Conservation (phyloP, 2,329 filamentous ascomycete genomes). For the Aaosphaeria arxii region DNA sequence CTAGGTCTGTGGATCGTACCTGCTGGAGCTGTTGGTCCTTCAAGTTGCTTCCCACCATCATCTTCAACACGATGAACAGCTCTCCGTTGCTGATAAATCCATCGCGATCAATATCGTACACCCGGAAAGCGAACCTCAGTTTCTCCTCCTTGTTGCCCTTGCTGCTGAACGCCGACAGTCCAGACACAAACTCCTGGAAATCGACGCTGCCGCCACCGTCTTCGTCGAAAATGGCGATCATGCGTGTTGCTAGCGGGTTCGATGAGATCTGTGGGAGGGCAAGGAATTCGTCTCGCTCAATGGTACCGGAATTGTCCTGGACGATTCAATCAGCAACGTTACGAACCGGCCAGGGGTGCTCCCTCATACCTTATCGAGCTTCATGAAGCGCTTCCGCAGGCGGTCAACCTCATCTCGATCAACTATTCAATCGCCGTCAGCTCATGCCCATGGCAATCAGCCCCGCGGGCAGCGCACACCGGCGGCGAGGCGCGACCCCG, state of each 20-base stretch:
- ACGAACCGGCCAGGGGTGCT: not conserved
- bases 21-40: slow-evolving; percentile 99
- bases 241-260: slow-evolving; percentile 94
- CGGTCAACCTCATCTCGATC: slow-evolving; percentile 96
- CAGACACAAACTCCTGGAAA: slow-evolving; percentile 97
- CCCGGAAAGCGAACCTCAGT: slow-evolving; percentile 95
- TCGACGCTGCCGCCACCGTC: slow-evolving; percentile 97
- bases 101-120: slow-evolving; percentile 98
- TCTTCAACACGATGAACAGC: slow-evolving; percentile 98
- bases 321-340: slow-evolving; percentile 1
- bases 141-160: slow-evolving; percentile 99
- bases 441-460: slow-evolving; percentile 27
- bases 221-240: slow-evolving; percentile 99
- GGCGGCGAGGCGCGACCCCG: no score
- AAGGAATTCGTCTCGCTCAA: slow-evolving; percentile 97
- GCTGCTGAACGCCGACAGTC: slow-evolving; percentile 90
- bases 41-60: slow-evolving; percentile 99
- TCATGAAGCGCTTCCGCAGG: slow-evolving; percentile 97
- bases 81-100: slow-evolving; percentile 99
- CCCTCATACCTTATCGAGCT: slow-evolving; percentile 84
- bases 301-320: slow-evolving; percentile 97
- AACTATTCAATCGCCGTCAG: slow-evolving; percentile 54
- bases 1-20: slow-evolving; percentile 27
- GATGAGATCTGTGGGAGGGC: slow-evolving; percentile 96
- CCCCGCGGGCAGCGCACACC: slow-evolving; percentile 19